A percentile compares a stretch with the other conserved stretches of the same genome.
Evolutionary conservation across 495 filamentous ascomycete species (phyloP).

Genomic region (Neurospora intermedia): DNA sequence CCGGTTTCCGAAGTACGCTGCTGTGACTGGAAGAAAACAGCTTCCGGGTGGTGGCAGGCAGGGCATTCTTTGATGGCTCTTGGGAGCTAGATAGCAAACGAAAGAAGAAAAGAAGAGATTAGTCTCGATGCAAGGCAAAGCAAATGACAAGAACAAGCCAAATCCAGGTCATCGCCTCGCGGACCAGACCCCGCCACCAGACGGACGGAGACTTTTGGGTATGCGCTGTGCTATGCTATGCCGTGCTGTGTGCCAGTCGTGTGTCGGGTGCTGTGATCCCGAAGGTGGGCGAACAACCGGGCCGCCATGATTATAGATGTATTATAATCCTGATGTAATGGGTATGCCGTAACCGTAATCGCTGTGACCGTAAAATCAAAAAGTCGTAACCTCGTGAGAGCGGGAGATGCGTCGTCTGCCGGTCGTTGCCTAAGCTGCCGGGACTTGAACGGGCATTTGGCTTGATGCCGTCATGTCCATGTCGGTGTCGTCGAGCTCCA

Average conservation of each 20-base stretch:
- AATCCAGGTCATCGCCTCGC: not conserved
- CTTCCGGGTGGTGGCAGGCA: conserved; percentile 70
- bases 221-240: not conserved
- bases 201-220: not conserved
- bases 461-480: not conserved
- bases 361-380: not conserved
- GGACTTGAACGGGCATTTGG: not conserved
- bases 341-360: not conserved
- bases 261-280: not conserved
- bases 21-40: conserved; percentile 97
- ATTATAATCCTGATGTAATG: not conserved
- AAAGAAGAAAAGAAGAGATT: conserved; percentile 8
- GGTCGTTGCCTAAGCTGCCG: not conserved
- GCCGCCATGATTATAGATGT: not conserved
- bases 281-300: not conserved
- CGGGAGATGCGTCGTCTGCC: not conserved
- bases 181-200: not conserved
- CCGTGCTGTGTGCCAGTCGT: not conserved
- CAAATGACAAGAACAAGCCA: conserved; percentile 1
- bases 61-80: conserved; percentile 75
- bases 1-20: conserved; percentile 93
- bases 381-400: not conserved
- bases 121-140: not conserved
- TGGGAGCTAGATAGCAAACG: conserved; percentile 56
- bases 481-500: not conserved